Base-by-base conservation (phyloP, 2,329 filamentous ascomycete genomes). In the Alternaria tenuissima region DNA sequence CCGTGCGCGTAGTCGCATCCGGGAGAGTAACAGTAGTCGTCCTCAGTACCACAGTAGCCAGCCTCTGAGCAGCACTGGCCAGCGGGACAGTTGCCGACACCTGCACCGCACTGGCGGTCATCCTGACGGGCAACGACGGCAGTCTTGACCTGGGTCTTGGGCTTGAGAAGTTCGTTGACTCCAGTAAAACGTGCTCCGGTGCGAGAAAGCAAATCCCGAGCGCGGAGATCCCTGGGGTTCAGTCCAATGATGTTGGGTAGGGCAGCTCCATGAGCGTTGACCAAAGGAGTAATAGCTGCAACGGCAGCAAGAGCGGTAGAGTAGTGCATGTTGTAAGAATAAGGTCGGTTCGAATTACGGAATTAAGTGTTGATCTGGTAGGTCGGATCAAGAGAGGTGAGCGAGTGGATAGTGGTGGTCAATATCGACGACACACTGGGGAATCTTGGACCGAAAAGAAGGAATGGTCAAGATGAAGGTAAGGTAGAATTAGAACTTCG, bases 1-100 rank as follows among this genome's bases (percentile, higher is more conserved):
- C 86, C 86, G 65, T 86, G 88, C 64, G 84, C 77, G 68, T 88
- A 86, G 71, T 87, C 82, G 70, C 88, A 90, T 54, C 87, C 84
- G 2, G 88, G 88, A 20, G 87, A 84, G 30, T 82, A 81, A 76
- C 88, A 90, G 75, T 88, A 87, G 2, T 85, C 82, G 11, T 72
- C 72, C 4, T 79, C 81, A n/a, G 74, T 81, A 51, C 86, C 87
- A 63, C 86, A 88, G 81, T 84, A 76, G 57, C 76, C 76, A 51
- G 64, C 61, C 22, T 46, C 55, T 47, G 73, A 76, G 71, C 77
- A 79, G 69, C 77, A 79, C 57, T 72, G 66, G 32, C 77, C 77
- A 8, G 72, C 66, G 24, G 68, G 63, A 41, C 76, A 79, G 24
- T 67, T 70, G 12, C 73, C 74, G 43, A 73, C 57, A 28, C 62